phyloP scores from a whole-genome alignment of 2,329 filamentous ascomycete genomes.

The Thermochaetoides dissita region DNA sequence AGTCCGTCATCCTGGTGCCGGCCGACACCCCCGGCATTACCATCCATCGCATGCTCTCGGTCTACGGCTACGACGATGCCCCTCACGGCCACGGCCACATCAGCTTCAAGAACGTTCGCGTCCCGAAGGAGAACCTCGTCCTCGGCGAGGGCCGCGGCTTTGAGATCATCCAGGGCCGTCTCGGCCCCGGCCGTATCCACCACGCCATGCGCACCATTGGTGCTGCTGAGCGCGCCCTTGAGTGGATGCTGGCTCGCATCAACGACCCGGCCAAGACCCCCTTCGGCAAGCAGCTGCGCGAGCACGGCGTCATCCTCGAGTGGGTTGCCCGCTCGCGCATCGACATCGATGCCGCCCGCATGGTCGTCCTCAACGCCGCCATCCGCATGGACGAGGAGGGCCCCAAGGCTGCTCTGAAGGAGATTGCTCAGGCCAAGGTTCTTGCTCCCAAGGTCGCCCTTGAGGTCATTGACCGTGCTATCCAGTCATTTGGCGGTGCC shows the following conservation, averaged over 20 bases:
- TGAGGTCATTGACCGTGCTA: slow-evolving; percentile 80
- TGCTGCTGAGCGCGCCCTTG: slow-evolving; percentile 77
- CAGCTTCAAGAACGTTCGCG: slow-evolving; percentile 75
- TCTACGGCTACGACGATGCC: slow-evolving; percentile 96
- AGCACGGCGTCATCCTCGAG: slow-evolving; percentile 90
- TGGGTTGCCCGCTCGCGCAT: slow-evolving; percentile 87
- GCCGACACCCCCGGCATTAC: slow-evolving; percentile 69
- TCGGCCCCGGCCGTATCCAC: slow-evolving; percentile 92
- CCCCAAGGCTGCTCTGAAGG: slow-evolving; percentile 77
- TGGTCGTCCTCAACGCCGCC: slow-evolving; percentile 86
- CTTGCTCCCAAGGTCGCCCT: slow-evolving; percentile 72
- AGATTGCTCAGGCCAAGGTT: slow-evolving; percentile 93
- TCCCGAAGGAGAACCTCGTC: slow-evolving; percentile 71
- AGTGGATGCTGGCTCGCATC: slow-evolving; percentile 88
- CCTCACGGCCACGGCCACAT: slow-evolving; percentile 95
- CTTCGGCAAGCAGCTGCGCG: slow-evolving; percentile 72
- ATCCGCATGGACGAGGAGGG: slow-evolving; percentile 84
- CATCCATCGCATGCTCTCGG: slow-evolving; percentile 84
- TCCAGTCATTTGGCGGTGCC: slow-evolving; percentile 82
- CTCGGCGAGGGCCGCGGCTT: slow-evolving; percentile 90
- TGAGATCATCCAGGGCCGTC: slow-evolving; percentile 93
- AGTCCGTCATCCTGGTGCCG: slow-evolving; percentile 85
- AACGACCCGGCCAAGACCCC: slow-evolving; percentile 85
- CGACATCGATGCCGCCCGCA: slow-evolving; percentile 82
- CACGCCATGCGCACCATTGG: slow-evolving; percentile 95